phyloP scores from a whole-genome alignment of 2,329 filamentous ascomycete genomes.

The Hymenoscyphus scutula region DNA sequence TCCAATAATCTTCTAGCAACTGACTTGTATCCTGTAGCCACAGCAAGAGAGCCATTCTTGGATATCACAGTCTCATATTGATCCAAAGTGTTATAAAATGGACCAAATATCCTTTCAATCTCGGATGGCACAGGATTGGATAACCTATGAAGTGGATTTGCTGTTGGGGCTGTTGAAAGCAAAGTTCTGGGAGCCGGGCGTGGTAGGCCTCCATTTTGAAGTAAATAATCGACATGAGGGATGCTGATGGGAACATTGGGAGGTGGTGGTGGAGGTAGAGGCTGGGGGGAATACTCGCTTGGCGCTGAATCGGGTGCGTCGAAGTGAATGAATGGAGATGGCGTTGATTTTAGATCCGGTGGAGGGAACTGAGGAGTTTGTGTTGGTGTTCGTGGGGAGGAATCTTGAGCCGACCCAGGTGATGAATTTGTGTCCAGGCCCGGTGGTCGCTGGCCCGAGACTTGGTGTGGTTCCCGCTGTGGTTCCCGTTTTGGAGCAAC shows the following conservation, averaged over 20 bases:
- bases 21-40: constrained; percentile 91
- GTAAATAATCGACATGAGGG: constrained; percentile 85
- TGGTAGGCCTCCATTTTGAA: constrained; percentile 81
- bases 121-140: constrained; percentile 45
- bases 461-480: constrained; percentile 40
- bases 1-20: constrained; percentile 89
- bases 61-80: constrained; percentile 80
- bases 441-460: constrained; percentile 34
- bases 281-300: constrained; percentile 38
- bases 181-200: constrained; percentile 72
- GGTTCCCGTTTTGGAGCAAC: constrained; percentile 35
- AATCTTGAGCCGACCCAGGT: constrained; percentile 49
- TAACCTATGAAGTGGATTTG: constrained; percentile 45
- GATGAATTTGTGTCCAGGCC: constrained; percentile 39
- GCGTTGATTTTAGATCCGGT: constrained; percentile 32
- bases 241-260: constrained; percentile 57
- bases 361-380: constrained; percentile 49
- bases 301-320: constrained; percentile 34
- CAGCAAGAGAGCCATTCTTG: constrained; percentile 85
- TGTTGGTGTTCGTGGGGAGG: constrained; percentile 61
- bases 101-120: constrained; percentile 73
- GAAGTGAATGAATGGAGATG: constrained; percentile 38
- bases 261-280: constrained; percentile 73
- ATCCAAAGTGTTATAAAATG: constrained; percentile 78
- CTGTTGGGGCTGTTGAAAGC: constrained; percentile 57